Percentiles rank a stretch among this genome's conserved stretches.
Conservation (phyloP, 164 flowering plant genomes). For the Magnolia changhungtana region DNA sequence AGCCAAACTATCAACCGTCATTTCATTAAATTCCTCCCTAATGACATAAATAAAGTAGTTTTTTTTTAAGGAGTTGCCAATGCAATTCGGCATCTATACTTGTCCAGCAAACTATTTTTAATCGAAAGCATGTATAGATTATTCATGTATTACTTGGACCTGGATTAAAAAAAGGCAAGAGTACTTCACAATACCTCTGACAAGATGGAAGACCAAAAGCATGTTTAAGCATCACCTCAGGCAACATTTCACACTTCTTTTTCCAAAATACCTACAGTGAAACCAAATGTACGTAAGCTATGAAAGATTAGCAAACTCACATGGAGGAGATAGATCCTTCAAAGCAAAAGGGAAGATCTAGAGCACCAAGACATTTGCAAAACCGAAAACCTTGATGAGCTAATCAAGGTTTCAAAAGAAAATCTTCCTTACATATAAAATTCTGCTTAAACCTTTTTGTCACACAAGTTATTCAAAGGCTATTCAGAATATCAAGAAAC, state of each 20-base stretch:
- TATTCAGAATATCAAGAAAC: too few relatives aligned
- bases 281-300: neutral
- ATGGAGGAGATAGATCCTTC: neutral
- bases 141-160: neutral
- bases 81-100: neutral
- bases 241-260: constrained; percentile 29
- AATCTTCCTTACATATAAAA: too few relatives aligned
- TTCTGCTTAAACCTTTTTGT: too few relatives aligned
- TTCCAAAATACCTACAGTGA: constrained; percentile 29
- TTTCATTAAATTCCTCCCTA: constrained; percentile 27
- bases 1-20: constrained; percentile 31
- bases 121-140: neutral
- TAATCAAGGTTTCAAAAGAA: too few relatives aligned
- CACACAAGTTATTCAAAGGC: too few relatives aligned
- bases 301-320: neutral
- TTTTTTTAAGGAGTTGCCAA: neutral
- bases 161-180: neutral
- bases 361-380: neutral
- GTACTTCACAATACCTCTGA: constrained; percentile 24
- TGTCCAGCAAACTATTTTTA: neutral
- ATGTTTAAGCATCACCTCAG: constrained; percentile 36
- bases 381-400: neutral
- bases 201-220: constrained; percentile 50
- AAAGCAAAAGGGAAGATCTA: neutral
- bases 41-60: neutral